phyloP scores from a whole-genome alignment of 768 basidiomycete species.

The Lentinula detonsa region DNA sequence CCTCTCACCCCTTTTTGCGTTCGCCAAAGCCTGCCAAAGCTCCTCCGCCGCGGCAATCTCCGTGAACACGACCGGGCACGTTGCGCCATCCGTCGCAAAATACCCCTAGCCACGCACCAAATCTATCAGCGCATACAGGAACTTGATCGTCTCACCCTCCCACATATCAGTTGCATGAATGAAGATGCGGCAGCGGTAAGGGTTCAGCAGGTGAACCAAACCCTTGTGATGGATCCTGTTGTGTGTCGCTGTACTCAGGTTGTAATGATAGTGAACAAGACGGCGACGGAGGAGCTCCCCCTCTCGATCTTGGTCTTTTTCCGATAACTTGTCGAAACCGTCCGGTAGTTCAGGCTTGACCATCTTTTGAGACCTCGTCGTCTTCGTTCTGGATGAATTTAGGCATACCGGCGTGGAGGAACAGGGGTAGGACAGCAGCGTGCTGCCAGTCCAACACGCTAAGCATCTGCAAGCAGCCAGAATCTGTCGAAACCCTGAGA shows the following conservation, averaged over 20 bases:
- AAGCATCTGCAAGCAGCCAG: slow-evolving; percentile 11
- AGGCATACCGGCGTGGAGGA: slow-evolving; percentile 24
- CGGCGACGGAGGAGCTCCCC: slow-evolving; percentile 20
- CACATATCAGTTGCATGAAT: slow-evolving; percentile 20
- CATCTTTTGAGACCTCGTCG: slow-evolving; percentile 18
- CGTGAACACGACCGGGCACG: slow-evolving; percentile 26
- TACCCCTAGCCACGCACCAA: slow-evolving; percentile 18
- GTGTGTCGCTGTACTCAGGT: slow-evolving; percentile 16
- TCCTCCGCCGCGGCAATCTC: slow-evolving; percentile 17
- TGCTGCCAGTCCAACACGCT: slow-evolving; percentile 27
- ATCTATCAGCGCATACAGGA: slow-evolving; percentile 23
- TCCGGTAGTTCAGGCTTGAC: slow-evolving; percentile 18
- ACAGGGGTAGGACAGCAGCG: slow-evolving; percentile 21
- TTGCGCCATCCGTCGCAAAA: slow-evolving; percentile 16
- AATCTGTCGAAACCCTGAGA: slow-evolving; percentile 17
- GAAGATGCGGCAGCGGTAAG: slow-evolving; percentile 22
- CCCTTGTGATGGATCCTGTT: slow-evolving; percentile 22
- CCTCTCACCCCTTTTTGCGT: slow-evolving; percentile 15
- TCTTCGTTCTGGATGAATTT: slow-evolving; percentile 19
- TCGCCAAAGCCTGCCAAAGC: slow-evolving; percentile 16
- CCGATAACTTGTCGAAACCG: slow-evolving; percentile 17
- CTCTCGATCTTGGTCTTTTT: slow-evolving; percentile 16
- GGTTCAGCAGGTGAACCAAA: slow-evolving; percentile 14
- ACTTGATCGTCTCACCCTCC: slow-evolving; percentile 27
- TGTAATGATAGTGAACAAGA: slow-evolving; percentile 24